Base-by-base conservation (phyloP, 257 asterid species). In the Oldenlandia corymbosa region DNA sequence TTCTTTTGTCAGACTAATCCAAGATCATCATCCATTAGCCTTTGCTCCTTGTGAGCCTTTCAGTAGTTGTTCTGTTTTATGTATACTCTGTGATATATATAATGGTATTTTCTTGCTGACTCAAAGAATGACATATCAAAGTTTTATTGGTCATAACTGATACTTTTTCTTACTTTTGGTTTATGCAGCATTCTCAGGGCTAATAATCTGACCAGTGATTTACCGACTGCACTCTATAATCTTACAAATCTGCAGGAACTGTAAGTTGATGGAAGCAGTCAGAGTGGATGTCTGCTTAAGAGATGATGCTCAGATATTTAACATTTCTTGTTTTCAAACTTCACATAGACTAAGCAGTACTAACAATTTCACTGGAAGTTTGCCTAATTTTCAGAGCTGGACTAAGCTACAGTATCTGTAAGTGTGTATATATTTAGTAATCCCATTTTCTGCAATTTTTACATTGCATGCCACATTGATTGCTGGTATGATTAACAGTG, bases 341-440 rank as follows among this genome's bases (percentile, higher is more conserved):
- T 54, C 67, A 81, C 82, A 88, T 55, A 73, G 84, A 78, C 64
- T 84, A 67, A 80, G 82, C 81, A 81, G 85, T 70, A n/a, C n/a
- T 70, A 84, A 77, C 62, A 60, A 62, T 43, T 87, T 87, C 73
- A 73, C 67, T 48, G 90, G 95, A 57, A 68, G 68, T 37, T 26
- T 84, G 41, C 90, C 86, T 36, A 66, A 64, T 73, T 83, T 83
- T 20, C 51, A 20, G 14, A 65, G 69, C 28, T 84, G 80, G 86
- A 73, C 31, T 59, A 75, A 74, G 48, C 92, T 87, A 46, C 64
- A 70, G 59, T 58, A 0, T 60, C 27, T 87, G 92, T 84, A 77
- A 82, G 89, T 69, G 89, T 69, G 34, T 43, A 56, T 34, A 68
- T 60, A 55, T 18, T 45, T 37, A 67, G n/a, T n/a, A n/a, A 43